Percentiles rank a stretch among this genome's conserved stretches.
phyloP scores from a whole-genome alignment of 768 basidiomycete species.

The Suillus cothurnatus region DNA sequence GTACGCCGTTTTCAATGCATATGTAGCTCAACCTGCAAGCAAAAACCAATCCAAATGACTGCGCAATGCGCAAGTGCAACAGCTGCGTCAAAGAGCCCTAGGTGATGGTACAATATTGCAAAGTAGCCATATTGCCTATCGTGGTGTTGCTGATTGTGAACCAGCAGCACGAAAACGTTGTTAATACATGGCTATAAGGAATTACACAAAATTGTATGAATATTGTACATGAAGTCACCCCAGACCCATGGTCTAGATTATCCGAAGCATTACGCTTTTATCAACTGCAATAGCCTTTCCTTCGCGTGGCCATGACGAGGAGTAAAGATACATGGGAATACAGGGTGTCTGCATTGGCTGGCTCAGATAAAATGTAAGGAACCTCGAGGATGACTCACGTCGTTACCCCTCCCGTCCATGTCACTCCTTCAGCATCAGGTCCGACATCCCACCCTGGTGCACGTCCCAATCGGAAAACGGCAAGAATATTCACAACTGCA shows the following conservation, averaged over 20 bases:
- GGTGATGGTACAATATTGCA: background rate
- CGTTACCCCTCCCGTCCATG: constrained; percentile 23
- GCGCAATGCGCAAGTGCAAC: background rate
- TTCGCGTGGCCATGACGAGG: constrained; percentile 4
- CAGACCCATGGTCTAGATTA: background rate
- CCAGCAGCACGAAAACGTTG: background rate
- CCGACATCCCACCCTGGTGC: constrained; percentile 20
- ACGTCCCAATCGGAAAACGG: constrained; percentile 19
- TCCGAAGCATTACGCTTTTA: background rate
- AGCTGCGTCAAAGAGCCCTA: background rate
- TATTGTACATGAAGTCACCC: background rate
- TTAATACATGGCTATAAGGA: background rate
- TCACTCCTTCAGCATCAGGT: constrained; percentile 21
- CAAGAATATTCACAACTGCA: constrained; percentile 24
- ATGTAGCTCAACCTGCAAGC: no score
- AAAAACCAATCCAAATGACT: background rate
- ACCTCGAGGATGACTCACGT: constrained; percentile 18
- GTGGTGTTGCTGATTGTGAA: background rate
- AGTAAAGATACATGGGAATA: constrained; percentile 9
- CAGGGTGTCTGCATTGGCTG: constrained; percentile 5
- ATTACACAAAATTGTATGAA: background rate
- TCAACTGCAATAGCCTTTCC: background rate
- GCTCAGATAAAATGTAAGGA: background rate
- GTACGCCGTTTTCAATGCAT: no score
- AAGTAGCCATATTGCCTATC: background rate